These are phyloP conservation scores for Onygena corvina DNA, from an alignment of 2,329 filamentous ascomycete genomes.

Conservation along the genomic window DNA sequence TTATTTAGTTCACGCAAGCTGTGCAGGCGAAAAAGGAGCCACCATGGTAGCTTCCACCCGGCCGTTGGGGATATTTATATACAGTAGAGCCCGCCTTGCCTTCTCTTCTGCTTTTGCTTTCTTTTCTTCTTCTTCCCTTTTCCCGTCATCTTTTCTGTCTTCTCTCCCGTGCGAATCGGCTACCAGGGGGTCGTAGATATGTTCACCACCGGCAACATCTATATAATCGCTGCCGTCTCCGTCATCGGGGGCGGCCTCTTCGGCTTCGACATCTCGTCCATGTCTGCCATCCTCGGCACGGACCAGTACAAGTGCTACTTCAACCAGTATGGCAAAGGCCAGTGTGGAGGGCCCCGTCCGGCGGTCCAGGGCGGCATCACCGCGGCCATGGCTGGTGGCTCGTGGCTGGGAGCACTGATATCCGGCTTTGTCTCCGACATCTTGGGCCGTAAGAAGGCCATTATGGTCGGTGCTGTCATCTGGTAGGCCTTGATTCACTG, in stretches of 20 bases:
- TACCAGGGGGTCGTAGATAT: neutral
- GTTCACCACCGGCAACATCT: conserved; percentile 36
- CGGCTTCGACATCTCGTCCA: conserved; percentile 67
- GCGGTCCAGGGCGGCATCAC: conserved; percentile 49
- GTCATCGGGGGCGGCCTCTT: conserved; percentile 58
- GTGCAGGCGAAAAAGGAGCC: no score
- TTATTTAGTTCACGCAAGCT: no score
- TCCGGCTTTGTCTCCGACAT: conserved; percentile 29
- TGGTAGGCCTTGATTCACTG: conserved; percentile 28
- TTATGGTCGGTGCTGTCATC: conserved; percentile 42
- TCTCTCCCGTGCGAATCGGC: no score
- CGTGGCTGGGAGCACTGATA: conserved; percentile 48
- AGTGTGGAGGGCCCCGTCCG: conserved; percentile 39
- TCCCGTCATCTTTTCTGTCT: no score
- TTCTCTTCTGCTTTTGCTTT: neutral
- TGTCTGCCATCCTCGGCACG: conserved; percentile 57
- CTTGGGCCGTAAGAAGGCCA: conserved; percentile 34
- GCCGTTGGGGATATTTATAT: neutral
- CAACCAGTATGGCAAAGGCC: conserved; percentile 38
- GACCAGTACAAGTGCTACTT: conserved; percentile 62
- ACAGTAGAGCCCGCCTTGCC: neutral
- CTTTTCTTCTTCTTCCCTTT: neutral
- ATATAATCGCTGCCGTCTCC: conserved; percentile 47
- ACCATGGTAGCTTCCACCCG: neutral
- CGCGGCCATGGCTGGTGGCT: conserved; percentile 59